Base-by-base conservation (phyloP, 2,329 filamentous ascomycete genomes). In the Diaporthe destruens region DNA sequence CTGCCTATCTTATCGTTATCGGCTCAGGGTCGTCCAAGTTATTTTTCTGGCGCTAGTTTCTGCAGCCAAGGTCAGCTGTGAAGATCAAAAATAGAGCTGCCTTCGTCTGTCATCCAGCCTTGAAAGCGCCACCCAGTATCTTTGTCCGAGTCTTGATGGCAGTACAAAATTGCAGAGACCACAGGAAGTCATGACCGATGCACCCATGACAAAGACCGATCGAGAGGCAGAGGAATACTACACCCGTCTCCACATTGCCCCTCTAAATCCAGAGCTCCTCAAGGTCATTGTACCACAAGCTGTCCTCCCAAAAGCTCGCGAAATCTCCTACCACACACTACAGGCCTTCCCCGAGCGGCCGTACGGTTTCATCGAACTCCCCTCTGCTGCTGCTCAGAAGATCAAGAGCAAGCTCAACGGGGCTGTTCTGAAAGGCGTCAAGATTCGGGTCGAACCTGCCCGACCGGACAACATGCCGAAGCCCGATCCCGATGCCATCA, bases 401-500 rank as follows among this genome's bases (percentile, higher is more conserved):
- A 83, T 98, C 69, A 94, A 92, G 84, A 96, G 93, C 84, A 98
- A 96, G 84, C 87, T 98, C 65, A 93, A 98, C 85, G 96, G 96
- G 42, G 89, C 92, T 2, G 92, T 94, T 32, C 84, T 99, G 71
- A 96, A 93, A 80, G 96, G 96, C 11, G 87, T 87, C 74, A 98
- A 98, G 82, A 90, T 98, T 77, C 90, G 90, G 73, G 89, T 99
- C 73, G 94, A 98, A 77, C 91, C 92, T 75, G 96, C 96, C 8
- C 90, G 90, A 63, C 90, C 93, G 0, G 86, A 90, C 76, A 88
- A 90, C 51, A 84, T 78, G 71, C 84, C 85, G 75, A 78, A 84
- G 71, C 81, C 82, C 18, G 78, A 77, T 1, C 78, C 77, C 14
- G 80, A 80, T 47, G 76, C 69, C 14, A 73, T 77, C 1, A 56